phyloP scores from a whole-genome alignment of 1,284 basidiomycete genomes.

The Irpex sp. region DNA sequence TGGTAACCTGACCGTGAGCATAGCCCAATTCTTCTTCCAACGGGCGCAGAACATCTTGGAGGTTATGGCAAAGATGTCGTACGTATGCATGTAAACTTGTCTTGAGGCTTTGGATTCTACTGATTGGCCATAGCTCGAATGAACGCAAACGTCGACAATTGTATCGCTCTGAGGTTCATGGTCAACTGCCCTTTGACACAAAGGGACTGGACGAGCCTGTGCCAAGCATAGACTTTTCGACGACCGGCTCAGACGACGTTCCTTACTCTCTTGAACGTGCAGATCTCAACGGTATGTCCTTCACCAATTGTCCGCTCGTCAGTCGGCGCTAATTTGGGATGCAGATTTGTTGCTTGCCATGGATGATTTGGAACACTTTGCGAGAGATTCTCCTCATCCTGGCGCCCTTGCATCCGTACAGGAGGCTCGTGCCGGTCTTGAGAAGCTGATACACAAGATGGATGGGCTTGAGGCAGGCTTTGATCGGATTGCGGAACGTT shows the following conservation, averaged over 20 bases:
- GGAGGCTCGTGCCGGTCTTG: conserved; percentile 55
- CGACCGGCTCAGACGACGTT: conserved; percentile 41
- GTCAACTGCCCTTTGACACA: conserved; percentile 75
- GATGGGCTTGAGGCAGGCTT: conserved; percentile 71
- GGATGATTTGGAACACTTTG: conserved; percentile 58
- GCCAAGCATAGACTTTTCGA: conserved; percentile 72
- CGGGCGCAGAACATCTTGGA: conserved; percentile 74
- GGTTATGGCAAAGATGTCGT: conserved; percentile 80
- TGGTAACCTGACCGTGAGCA: conserved; percentile 3
- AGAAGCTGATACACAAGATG: conserved; percentile 69
- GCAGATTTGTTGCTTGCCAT: conserved; percentile 59
- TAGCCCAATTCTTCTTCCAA: conserved; percentile 74
- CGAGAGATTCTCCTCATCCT: conserved; percentile 37
- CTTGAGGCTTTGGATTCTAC: neutral
- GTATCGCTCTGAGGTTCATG: conserved; percentile 73
- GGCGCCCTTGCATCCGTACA: conserved; percentile 50
- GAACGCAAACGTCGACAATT: conserved; percentile 75
- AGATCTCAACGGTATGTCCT: conserved; percentile 64
- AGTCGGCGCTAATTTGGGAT: neutral
- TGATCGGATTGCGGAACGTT: conserved; percentile 75
- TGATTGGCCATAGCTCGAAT: conserved; percentile 38
- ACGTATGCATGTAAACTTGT: conserved; percentile 23
- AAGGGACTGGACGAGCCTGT: conserved; percentile 72
- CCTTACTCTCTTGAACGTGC: conserved; percentile 61
- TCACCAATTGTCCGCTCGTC: neutral